Evolutionary conservation across 2,329 filamentous ascomycete genomes (phyloP).

Genomic region (Fusarium veterinarium): DNA sequence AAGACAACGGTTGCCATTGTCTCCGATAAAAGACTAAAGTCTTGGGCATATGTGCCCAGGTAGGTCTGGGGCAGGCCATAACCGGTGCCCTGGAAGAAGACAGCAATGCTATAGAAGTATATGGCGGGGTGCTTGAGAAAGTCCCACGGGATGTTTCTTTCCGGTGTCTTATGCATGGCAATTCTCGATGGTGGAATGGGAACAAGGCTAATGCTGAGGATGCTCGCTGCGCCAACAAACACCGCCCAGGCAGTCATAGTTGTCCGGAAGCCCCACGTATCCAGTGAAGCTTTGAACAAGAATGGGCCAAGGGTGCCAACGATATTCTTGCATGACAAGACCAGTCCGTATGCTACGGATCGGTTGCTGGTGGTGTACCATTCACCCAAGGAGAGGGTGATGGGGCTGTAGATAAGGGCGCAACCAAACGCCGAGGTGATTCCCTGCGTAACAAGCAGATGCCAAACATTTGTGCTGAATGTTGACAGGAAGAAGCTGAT

Average conservation of each 20-base stretch:
- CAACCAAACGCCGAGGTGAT: neutral
- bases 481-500: neutral
- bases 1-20: neutral
- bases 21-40: neutral
- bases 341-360: neutral
- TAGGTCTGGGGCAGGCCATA: neutral
- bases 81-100: neutral
- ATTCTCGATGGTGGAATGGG: neutral
- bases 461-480: neutral
- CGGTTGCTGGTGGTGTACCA: neutral
- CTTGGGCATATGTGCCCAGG: neutral
- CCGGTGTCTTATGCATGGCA: neutral
- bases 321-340: neutral
- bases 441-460: neutral
- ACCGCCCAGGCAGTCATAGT: neutral
- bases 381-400: neutral
- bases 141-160: neutral
- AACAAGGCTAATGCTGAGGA: slow-evolving; percentile 2
- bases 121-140: neutral
- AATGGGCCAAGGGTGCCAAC: neutral
- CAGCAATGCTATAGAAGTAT: slow-evolving; percentile 1
- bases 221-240: neutral
- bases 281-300: neutral
- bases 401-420: neutral
- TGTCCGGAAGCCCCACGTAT: neutral